Conservation (phyloP, 2,329 filamentous ascomycete genomes). For the Ascosphaera apis region DNA sequence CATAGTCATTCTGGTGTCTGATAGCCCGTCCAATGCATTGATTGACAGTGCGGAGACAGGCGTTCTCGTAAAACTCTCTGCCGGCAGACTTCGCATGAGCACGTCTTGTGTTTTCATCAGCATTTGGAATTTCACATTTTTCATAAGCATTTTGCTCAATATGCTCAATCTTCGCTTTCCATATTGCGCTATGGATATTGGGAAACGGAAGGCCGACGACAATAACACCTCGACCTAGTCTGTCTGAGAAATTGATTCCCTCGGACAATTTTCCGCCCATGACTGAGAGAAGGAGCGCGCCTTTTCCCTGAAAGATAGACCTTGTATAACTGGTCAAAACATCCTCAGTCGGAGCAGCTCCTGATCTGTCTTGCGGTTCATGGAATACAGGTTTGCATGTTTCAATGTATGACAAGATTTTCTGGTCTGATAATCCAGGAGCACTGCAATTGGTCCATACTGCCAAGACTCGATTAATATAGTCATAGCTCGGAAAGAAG, state of each 20-base stretch:
- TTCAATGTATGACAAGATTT: slow-evolving; percentile 13
- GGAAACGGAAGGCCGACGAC: slow-evolving; percentile 88
- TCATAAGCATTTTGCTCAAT: slow-evolving; percentile 39
- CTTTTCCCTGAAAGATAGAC: slow-evolving; percentile 38
- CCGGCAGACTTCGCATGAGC: slow-evolving; percentile 27
- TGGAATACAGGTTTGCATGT: slow-evolving; percentile 27
- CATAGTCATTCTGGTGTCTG: slow-evolving; percentile 69
- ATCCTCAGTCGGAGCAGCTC: slow-evolving; percentile 34
- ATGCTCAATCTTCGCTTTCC: slow-evolving; percentile 79
- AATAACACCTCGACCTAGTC: slow-evolving; percentile 66
- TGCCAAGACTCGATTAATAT: slow-evolving; percentile 50
- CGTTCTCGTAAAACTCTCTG: slow-evolving; percentile 74
- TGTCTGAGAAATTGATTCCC: slow-evolving; percentile 93
- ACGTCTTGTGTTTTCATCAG: slow-evolving; percentile 11
- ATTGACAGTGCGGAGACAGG: slow-evolving; percentile 91
- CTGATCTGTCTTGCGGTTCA: slow-evolving; percentile 24
- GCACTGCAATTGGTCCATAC: slow-evolving; percentile 29
- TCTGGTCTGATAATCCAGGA: too few relatives aligned
- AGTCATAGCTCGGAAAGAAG: slow-evolving; percentile 91
- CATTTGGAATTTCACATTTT: slow-evolving; percentile 7
- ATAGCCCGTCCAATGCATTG: slow-evolving; percentile 90
- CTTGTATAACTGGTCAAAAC: slow-evolving; percentile 50
- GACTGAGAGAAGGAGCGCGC: slow-evolving; percentile 68
- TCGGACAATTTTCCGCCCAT: slow-evolving; percentile 90
- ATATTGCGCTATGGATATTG: slow-evolving; percentile 70